A percentile compares a stretch with the other conserved stretches of the same genome.
Evolutionary conservation across 371 early-diverging fungal genomes (phyloP).

Genomic region (Batkoa obscura): DNA sequence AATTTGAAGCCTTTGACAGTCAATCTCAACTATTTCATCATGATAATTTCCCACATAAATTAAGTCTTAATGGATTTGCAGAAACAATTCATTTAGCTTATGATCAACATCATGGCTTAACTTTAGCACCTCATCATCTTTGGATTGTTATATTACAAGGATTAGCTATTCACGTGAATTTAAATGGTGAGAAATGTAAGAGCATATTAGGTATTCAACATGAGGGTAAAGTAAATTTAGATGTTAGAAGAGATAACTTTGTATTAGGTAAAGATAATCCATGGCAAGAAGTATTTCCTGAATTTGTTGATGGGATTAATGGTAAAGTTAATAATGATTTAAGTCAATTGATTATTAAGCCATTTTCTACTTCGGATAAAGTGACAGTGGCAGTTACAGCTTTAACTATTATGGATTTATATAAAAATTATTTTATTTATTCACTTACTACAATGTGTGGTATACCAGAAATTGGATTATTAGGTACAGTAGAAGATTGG

Average conservation of each 20-base stretch:
- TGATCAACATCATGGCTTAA: slow-evolving; percentile 1
- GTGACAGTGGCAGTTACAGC: not conserved
- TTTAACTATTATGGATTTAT: slow-evolving; percentile 1
- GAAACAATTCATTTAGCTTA: slow-evolving; percentile 3
- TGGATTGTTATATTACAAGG: not conserved
- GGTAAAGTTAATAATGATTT: not conserved
- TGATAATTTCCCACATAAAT: no score
- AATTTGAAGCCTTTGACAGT: no score
- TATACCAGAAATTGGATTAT: not conserved
- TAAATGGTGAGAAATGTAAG: not conserved
- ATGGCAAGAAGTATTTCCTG: not conserved
- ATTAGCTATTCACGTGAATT: not conserved
- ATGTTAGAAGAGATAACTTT: not conserved
- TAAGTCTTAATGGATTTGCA: not conserved
- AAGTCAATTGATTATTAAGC: not conserved
- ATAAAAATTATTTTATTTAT: not conserved
- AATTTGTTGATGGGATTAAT: not conserved
- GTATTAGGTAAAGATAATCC: not conserved
- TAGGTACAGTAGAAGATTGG: not conserved
- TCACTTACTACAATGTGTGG: slow-evolving; percentile 1
- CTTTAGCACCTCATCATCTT: not conserved
- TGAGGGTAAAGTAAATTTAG: not conserved
- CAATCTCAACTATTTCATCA: no score
- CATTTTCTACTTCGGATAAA: not conserved
- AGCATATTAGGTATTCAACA: not conserved